Evolutionary conservation across 2,329 filamentous ascomycete species (phyloP), one percentile per base, ranked within the genome.

Genomic region (Eurotiales sp.): DNA sequence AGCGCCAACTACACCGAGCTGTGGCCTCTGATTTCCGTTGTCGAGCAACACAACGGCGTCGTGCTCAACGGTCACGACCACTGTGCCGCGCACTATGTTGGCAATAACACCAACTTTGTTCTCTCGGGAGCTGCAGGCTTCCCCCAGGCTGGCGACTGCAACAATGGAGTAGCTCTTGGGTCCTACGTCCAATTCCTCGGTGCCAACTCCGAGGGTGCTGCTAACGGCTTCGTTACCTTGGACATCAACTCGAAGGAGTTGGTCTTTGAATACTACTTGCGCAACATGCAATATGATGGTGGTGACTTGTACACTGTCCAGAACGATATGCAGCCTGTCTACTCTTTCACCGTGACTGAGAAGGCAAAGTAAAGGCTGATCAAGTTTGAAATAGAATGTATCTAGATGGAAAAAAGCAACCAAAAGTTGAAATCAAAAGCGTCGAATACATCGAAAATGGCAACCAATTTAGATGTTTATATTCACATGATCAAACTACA

Each of bases 41-140:
- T 59, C 14, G 50, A 51, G 59, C 30, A 53, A 12, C 51, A 53
- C 27, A 53, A 53, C 11, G 46, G 51, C 19, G 51, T 61, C n/a
- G 59, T 63, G 11, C 21, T 63, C 7, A 63, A 62, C 22, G 59
- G 60, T 8, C 60, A 63, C 41, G 60, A 63, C 39, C 60, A 63
- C 55, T 63, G 59, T 32, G 34, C 61, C 23, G 60, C 55, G 0
- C 60, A 63, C 51, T 63, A 60, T 54, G 32, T 56, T n/a, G 44
- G 41, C 32, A 49, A 62, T 22, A 55, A 57, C 12, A 62, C 55
- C 3, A 51, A 62, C 54, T 62, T 60, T 22, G 58, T 63, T 22
- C 54, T 63, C 39, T 56, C 54, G 5, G 51, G 51, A 29, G 51
- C 44, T 5, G 51, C 51, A 19, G 51, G 51, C 2, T 53, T 46